phyloP scores from a whole-genome alignment of 169 alveolate genomes.

The Prorocentrum cordatum region DNA sequence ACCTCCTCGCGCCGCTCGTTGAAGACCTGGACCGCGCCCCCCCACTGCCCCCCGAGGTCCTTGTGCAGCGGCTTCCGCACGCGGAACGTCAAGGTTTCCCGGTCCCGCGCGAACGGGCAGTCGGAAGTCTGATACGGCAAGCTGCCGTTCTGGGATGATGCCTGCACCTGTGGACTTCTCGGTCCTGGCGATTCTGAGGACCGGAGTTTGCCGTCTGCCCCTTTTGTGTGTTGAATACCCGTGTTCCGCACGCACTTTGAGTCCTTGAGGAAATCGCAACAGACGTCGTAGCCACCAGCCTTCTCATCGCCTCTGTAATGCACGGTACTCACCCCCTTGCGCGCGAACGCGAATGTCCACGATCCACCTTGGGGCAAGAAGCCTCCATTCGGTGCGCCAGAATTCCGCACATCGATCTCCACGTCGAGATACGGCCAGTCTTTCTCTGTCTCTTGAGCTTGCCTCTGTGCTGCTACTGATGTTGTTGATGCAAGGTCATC shows the following conservation, averaged over 20 bases:
- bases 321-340: not conserved
- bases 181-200: no score
- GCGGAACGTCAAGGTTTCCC: not conserved
- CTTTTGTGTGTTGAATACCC: not conserved
- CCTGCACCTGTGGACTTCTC: no score
- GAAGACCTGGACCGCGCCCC: not conserved
- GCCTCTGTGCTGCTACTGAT: no score
- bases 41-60: not conserved
- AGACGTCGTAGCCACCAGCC: not conserved
- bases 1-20: not conserved
- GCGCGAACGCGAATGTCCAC: not conserved
- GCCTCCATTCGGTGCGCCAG: not conserved
- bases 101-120: not conserved
- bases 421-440: not conserved
- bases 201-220: not conserved
- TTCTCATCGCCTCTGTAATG: not conserved
- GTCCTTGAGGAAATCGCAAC: not conserved
- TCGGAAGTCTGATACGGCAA: not conserved
- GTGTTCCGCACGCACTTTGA: not conserved
- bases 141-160: no score
- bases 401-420: not conserved
- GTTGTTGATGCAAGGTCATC: no score
- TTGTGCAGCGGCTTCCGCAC: not conserved
- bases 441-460: no score
- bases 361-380: no score